Conservation (phyloP, 805 yeast species). For the Schwanniomyces occidentalis region DNA sequence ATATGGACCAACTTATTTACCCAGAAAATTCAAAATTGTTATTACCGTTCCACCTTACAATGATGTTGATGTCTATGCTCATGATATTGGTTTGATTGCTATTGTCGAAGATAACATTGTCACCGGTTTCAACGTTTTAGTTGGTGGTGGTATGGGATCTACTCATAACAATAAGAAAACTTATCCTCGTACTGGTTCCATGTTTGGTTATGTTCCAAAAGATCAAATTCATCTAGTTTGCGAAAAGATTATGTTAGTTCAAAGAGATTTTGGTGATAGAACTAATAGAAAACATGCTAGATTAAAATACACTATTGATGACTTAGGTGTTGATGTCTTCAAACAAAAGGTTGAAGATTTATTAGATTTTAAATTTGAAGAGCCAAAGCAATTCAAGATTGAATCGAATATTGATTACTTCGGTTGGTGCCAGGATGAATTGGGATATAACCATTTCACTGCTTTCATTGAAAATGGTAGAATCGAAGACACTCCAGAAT, state of each 20-base stretch:
- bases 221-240: slow-evolving; percentile 76
- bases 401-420: slow-evolving; percentile 87
- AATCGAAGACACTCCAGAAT: slow-evolving; percentile 87
- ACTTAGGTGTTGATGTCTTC: slow-evolving; percentile 85
- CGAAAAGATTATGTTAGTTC: slow-evolving; percentile 90
- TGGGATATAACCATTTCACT: slow-evolving; percentile 85
- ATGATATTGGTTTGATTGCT: slow-evolving; percentile 90
- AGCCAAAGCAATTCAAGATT: slow-evolving; percentile 71
- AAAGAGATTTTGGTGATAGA: slow-evolving; percentile 94
- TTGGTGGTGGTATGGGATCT: slow-evolving; percentile 99
- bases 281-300: slow-evolving; percentile 96
- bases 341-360: slow-evolving; percentile 78
- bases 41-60: slow-evolving; percentile 95
- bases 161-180: slow-evolving; percentile 97
- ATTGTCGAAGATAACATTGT: slow-evolving; percentile 70
- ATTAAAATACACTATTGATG: slow-evolving; percentile 94
- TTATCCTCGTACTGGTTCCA: slow-evolving; percentile 91
- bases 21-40: slow-evolving; percentile 93
- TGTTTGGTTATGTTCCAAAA: slow-evolving; percentile 71
- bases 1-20: slow-evolving; percentile 83
- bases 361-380: slow-evolving; percentile 73
- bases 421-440: slow-evolving; percentile 91
- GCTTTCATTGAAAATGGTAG: slow-evolving; percentile 96
- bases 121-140: slow-evolving; percentile 82
- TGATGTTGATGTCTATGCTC: slow-evolving; percentile 95